phyloP scores from a whole-genome alignment of 805 yeast genomes.

The Candida fluviatilis region DNA sequence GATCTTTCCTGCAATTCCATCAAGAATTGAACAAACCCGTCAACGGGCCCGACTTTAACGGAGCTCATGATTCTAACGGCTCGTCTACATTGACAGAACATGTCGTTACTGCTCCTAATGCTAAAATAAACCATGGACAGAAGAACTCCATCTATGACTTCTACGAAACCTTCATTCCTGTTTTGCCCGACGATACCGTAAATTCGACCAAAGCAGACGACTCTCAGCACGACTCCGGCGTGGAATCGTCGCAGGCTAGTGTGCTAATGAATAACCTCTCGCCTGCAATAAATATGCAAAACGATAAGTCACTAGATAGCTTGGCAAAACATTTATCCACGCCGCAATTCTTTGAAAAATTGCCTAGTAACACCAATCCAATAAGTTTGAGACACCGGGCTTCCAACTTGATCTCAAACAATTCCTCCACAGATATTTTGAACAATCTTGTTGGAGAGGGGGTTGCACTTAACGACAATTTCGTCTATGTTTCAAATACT shows the following conservation, averaged over 20 bases:
- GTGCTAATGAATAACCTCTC: background rate
- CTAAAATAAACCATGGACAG: conserved; percentile 8
- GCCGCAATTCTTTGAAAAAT: conserved; percentile 34
- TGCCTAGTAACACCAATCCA: conserved; percentile 32
- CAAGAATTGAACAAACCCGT: conserved; percentile 30
- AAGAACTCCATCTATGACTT: conserved; percentile 33
- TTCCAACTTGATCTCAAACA: conserved; percentile 2
- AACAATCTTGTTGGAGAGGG: conserved; percentile 11
- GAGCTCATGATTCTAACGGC: conserved; percentile 3
- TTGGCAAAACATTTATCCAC: conserved; percentile 37
- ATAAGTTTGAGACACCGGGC: conserved; percentile 11
- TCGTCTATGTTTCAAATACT: conserved; percentile 17
- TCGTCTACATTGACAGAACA: conserved; percentile 3
- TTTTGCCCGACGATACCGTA: conserved; percentile 18
- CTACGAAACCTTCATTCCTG: conserved; percentile 40
- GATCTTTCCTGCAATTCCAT: conserved; percentile 31
- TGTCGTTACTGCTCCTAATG: background rate
- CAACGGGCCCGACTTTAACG: conserved; percentile 2
- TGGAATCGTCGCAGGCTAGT: conserved; percentile 1
- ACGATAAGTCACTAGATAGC: conserved; percentile 19
- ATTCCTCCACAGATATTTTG: conserved; percentile 23
- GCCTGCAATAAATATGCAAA: conserved; percentile 4
- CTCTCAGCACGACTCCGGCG: conserved; percentile 2
- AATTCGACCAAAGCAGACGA: background rate
- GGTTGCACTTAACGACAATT: conserved; percentile 30